Evolutionary conservation across 768 basidiomycete species (phyloP).

Genomic region (Chalciporus piperatus): DNA sequence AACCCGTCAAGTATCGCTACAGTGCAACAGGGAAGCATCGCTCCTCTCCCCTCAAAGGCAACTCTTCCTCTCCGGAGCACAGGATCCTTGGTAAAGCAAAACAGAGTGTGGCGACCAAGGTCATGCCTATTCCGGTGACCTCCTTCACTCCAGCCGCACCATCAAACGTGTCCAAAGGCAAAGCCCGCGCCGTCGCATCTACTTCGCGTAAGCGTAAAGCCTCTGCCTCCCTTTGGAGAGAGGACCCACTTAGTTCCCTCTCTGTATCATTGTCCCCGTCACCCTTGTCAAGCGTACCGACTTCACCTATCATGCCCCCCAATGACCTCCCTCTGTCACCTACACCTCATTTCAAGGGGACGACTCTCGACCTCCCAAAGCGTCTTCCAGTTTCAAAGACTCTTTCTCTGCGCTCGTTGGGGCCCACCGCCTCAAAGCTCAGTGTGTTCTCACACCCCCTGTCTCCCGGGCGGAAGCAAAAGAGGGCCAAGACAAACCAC

Average conservation of each 20-base stretch:
- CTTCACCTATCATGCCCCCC: constrained; percentile 8
- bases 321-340: constrained; percentile 22
- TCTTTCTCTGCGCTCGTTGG: constrained; percentile 10
- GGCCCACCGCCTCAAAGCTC: constrained; percentile 7
- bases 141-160: constrained; percentile 9
- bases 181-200: constrained; percentile 7
- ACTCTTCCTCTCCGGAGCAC: constrained; percentile 30
- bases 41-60: constrained; percentile 33
- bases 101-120: constrained; percentile 10
- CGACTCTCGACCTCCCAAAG: background rate
- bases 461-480: constrained; percentile 22
- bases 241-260: constrained; percentile 5
- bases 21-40: constrained; percentile 32
- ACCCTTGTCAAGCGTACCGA: constrained; percentile 27
- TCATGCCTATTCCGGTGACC: constrained; percentile 1
- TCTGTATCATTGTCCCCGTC: constrained; percentile 19
- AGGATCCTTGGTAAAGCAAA: constrained; percentile 3
- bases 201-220: constrained; percentile 31
- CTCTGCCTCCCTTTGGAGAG: constrained; percentile 7
- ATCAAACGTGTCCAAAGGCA: constrained; percentile 14
- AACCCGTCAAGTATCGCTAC: constrained; percentile 33
- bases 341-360: background rate
- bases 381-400: constrained; percentile 11
- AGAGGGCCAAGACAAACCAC: constrained; percentile 3
- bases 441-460: constrained; percentile 19